Conservation (phyloP, 225 moss, liverwort and hornwort genomes). For the Antitrichia curtipendula region DNA sequence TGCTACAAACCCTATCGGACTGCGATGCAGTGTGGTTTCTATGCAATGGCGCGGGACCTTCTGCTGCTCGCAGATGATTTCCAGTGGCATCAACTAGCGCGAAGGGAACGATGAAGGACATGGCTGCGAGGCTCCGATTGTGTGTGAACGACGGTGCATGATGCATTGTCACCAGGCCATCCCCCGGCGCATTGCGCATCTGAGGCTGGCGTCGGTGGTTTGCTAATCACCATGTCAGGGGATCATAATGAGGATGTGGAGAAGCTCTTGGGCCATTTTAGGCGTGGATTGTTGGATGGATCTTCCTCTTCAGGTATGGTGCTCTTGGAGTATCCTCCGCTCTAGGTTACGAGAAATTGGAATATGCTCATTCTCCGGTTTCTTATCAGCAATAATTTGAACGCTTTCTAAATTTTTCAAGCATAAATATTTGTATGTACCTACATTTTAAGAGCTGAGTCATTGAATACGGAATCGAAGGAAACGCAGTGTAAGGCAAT, state of each 20-base stretch:
- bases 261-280: conserved; percentile 3
- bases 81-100: background rate
- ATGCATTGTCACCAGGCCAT: background rate
- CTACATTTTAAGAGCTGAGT: background rate
- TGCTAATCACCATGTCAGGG: background rate
- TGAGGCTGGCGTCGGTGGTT: background rate
- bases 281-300: conserved; percentile 28
- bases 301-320: conserved; percentile 24
- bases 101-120: background rate
- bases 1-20: background rate
- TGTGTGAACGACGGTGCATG: background rate
- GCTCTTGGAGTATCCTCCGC: background rate
- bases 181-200: background rate
- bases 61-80: background rate
- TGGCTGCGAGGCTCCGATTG: background rate
- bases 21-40: background rate
- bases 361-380: background rate
- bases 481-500: background rate
- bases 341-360: background rate
- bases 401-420: background rate
- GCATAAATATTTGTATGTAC: background rate
- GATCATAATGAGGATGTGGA: conserved; percentile 34
- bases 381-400: background rate
- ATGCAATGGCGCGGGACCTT: background rate
- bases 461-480: background rate